Percentiles rank a stretch among this genome's conserved stretches.
Conservation (phyloP, 192 early-diverging fungal species). For the Podila minutissima region DNA sequence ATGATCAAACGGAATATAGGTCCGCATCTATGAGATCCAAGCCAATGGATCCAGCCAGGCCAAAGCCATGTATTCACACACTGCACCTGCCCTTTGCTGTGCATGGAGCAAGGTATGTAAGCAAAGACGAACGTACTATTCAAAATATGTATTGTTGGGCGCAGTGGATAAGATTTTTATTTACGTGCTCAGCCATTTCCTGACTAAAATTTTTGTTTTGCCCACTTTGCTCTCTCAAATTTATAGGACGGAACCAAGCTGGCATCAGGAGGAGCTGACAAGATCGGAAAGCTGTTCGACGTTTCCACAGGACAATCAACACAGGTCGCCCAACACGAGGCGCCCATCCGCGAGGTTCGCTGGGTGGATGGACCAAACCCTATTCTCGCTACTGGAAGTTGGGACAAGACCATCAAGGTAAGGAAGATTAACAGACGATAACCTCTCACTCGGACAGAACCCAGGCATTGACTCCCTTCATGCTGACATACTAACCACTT, state of each 20-base stretch:
- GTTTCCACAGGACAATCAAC: slow-evolving; percentile 79
- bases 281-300: slow-evolving; percentile 87
- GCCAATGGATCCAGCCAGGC: slow-evolving; percentile 76
- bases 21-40: slow-evolving; percentile 92
- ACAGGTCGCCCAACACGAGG: slow-evolving; percentile 91
- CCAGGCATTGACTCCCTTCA: too few relatives aligned
- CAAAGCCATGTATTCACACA: slow-evolving; percentile 84
- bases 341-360: slow-evolving; percentile 82
- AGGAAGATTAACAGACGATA: neutral
- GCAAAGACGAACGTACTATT: neutral
- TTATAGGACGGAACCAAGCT: slow-evolving; percentile 91
- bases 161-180: slow-evolving; percentile 6
- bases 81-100: slow-evolving; percentile 83
- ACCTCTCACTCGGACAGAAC: too few relatives aligned
- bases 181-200: neutral
- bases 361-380: slow-evolving; percentile 68
- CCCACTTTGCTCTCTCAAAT: neutral
- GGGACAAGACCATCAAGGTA: slow-evolving; percentile 92
- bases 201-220: neutral
- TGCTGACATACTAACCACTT: too few relatives aligned
- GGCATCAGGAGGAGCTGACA: slow-evolving; percentile 91
- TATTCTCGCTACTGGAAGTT: slow-evolving; percentile 89
- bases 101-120: slow-evolving; percentile 82
- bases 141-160: slow-evolving; percentile 1
- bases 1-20: slow-evolving; percentile 59